Conservation (phyloP, 1,284 basidiomycete genomes). For the Earliella scabrosa region DNA sequence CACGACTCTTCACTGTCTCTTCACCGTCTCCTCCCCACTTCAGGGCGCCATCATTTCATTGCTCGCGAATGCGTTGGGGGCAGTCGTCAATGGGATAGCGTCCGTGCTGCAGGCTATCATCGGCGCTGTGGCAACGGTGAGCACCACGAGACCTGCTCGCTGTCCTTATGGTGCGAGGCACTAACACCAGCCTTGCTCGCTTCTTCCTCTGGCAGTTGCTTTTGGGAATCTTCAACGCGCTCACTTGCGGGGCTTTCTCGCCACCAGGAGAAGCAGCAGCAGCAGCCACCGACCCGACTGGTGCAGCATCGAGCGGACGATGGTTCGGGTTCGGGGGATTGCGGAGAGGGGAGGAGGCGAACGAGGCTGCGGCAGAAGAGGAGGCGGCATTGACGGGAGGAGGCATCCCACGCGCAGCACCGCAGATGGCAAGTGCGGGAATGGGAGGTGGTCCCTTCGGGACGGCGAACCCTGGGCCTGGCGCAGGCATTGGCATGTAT, state of each 20-base stretch:
- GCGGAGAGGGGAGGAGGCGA: too few relatives aligned
- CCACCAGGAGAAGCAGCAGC: too few relatives aligned
- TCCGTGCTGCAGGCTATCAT: conserved; percentile 11
- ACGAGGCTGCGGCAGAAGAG: too few relatives aligned
- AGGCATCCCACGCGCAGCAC: not conserved
- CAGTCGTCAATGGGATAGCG: conserved; percentile 7
- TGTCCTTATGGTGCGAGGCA: not conserved
- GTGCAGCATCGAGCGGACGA: too few relatives aligned
- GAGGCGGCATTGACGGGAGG: too few relatives aligned
- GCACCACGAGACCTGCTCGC: not conserved
- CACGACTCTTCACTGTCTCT: not conserved
- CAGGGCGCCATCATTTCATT: conserved; percentile 14
- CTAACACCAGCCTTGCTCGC: too few relatives aligned
- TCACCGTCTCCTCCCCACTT: too few relatives aligned
- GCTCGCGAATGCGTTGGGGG: conserved; percentile 7
- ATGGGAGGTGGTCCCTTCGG: not conserved
- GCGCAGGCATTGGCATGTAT: not conserved
- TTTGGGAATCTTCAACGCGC: conserved; percentile 11
- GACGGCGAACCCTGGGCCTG: too few relatives aligned
- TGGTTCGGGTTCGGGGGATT: conserved; percentile 2
- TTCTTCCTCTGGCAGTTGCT: not conserved
- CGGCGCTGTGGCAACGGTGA: conserved; percentile 9
- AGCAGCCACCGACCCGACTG: too few relatives aligned
- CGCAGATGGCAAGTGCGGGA: not conserved
- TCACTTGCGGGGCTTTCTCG: conserved; percentile 10